These are phyloP conservation scores for Moniliophthora roreri DNA, from an alignment of 1,284 basidiomycete genomes.

Conservation along the genomic window DNA sequence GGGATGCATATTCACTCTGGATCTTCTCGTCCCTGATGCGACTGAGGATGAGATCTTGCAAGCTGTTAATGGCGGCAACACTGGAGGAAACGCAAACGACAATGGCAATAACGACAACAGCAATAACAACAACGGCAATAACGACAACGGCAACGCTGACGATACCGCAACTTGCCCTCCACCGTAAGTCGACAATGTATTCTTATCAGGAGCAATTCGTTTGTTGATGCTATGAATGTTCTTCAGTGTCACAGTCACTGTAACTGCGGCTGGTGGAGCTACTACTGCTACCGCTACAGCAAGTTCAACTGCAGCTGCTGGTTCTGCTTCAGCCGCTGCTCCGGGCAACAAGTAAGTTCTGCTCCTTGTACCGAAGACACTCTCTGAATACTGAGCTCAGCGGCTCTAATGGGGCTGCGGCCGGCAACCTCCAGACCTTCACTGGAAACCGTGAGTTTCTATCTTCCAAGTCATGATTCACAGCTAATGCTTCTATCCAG, in stretches of 20 bases:
- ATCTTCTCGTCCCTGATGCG: constrained; percentile 48
- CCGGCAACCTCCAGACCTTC: constrained; percentile 55
- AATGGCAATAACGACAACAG: neutral
- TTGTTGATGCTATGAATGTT: too few species aligned
- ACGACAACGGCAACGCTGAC: neutral
- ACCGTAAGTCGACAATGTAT: neutral
- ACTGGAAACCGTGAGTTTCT: constrained; percentile 35
- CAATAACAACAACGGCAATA: neutral
- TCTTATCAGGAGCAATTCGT: neutral
- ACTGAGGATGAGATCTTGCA: constrained; percentile 59
- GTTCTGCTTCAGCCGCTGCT: constrained; percentile 15
- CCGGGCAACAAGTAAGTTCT: constrained; percentile 12
- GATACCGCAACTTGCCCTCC: neutral
- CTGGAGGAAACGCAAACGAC: neutral
- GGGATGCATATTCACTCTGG: constrained; percentile 68
- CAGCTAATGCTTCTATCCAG: constrained; percentile 19
- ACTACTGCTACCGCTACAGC: constrained; percentile 16
- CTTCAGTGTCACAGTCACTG: constrained; percentile 21
- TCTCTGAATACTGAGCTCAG: constrained; percentile 15
- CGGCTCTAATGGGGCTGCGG: constrained; percentile 14
- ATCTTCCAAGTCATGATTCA: neutral
- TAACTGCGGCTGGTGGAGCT: constrained; percentile 16
- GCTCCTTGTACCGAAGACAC: too few species aligned
- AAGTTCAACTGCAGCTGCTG: constrained; percentile 20
- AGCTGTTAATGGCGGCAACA: constrained; percentile 35